A percentile compares a stretch with the other conserved stretches of the same genome.
Evolutionary conservation across 768 basidiomycete genomes (phyloP).

Genomic region (Podaxis sp.): DNA sequence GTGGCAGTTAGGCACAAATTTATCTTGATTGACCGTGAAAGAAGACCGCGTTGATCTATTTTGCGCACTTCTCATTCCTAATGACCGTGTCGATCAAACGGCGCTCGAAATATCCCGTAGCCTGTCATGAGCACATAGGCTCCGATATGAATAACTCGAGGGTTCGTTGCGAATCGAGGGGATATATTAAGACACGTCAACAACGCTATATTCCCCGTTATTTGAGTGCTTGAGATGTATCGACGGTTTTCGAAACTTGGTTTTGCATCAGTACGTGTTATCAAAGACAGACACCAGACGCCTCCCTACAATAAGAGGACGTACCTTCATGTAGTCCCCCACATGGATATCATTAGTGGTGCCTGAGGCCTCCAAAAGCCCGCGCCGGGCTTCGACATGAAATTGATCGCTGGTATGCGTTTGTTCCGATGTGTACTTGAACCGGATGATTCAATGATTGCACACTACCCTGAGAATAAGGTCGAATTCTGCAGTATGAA

Average conservation of each 20-base stretch:
- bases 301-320: no score
- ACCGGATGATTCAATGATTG: neutral
- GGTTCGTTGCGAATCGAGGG: neutral
- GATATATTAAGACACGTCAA: no score
- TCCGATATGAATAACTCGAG: neutral
- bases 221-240: no score
- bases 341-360: neutral
- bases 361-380: neutral
- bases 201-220: no score
- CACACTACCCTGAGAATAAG: neutral
- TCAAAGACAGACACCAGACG: no score
- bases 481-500: neutral
- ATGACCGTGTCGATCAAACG: neutral
- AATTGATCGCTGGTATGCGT: neutral
- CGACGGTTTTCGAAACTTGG: no score
- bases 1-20: constrained; percentile 12
- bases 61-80: neutral
- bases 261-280: no score
- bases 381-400: neutral
- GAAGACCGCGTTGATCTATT: neutral
- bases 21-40: constrained; percentile 3
- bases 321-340: neutral
- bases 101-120: neutral
- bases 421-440: neutral
- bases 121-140: neutral